Percentiles rank a stretch among this genome's conserved stretches.
phyloP scores from a whole-genome alignment of 78 protist genomes.

The Speleostelium caveatum region DNA sequence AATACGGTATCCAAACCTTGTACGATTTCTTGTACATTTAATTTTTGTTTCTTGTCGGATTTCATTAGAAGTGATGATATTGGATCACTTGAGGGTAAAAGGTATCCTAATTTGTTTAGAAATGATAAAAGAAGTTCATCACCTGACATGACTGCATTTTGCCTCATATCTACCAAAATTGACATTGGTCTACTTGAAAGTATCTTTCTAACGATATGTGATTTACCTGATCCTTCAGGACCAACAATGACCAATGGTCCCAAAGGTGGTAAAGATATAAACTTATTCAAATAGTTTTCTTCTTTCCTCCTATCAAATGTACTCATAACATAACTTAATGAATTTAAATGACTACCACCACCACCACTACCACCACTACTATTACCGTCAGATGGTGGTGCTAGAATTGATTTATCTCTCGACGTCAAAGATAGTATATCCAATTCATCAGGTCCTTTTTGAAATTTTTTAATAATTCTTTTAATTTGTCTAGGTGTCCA shows the following conservation, averaged over 20 bases:
- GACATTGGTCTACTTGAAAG: constrained; percentile 43
- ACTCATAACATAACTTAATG: not conserved
- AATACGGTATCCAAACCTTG: constrained; percentile 74
- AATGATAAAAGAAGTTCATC: constrained; percentile 59
- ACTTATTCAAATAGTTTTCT: constrained; percentile 21
- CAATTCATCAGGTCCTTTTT: constrained; percentile 26
- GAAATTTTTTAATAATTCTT: constrained; percentile 43
- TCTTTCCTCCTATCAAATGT: constrained; percentile 44
- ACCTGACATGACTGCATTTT: constrained; percentile 71
- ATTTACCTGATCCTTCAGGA: constrained; percentile 74
- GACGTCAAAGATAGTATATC: constrained; percentile 41
- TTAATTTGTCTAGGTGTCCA: constrained; percentile 70
- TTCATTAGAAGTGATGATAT: constrained; percentile 56
- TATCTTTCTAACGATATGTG: constrained; percentile 48
- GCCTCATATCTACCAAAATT: constrained; percentile 68
- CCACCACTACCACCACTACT: not conserved
- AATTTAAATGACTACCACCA: not conserved
- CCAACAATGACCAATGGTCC: constrained; percentile 68
- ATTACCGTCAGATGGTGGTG: not conserved
- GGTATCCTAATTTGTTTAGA: constrained; percentile 48
- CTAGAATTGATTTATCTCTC: not conserved
- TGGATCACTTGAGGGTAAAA: constrained; percentile 62
- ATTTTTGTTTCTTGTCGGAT: constrained; percentile 67
- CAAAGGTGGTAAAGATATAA: constrained; percentile 36
- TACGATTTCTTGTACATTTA: constrained; percentile 66